A percentile compares a stretch with the other conserved stretches of the same genome.
Conservation (phyloP, 2,329 filamentous ascomycete species). For the Cladophialophora immunda region DNA sequence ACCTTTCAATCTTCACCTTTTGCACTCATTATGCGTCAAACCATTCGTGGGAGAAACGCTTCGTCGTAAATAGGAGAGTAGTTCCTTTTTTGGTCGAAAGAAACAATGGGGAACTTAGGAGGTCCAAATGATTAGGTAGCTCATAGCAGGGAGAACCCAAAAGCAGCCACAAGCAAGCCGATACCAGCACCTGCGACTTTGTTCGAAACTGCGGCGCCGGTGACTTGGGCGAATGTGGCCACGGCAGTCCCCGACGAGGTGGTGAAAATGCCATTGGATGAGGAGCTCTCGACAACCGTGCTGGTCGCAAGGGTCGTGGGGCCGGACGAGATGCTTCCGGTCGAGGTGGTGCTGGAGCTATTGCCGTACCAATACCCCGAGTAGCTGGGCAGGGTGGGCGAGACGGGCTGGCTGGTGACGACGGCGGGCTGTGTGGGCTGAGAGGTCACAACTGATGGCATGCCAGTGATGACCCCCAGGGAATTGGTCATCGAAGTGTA, state of each 20-base stretch:
- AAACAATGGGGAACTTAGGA: not conserved
- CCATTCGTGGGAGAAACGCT: not conserved
- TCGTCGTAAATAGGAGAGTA: not conserved
- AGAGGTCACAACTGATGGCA: conserved; percentile 50
- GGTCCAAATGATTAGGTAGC: not conserved
- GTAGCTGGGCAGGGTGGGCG: conserved; percentile 45
- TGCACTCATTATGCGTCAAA: not conserved
- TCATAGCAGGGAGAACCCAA: conserved; percentile 36
- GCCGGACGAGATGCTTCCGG: conserved; percentile 44
- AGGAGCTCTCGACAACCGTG: conserved; percentile 37
- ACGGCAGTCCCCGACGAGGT: conserved; percentile 28
- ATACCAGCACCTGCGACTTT: conserved; percentile 52
- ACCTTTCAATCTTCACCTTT: not conserved
- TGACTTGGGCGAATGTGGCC: conserved; percentile 46
- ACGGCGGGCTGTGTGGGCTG: conserved; percentile 47
- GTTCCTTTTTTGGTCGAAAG: not conserved
- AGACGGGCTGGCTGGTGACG: conserved; percentile 46
- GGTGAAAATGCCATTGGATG: not conserved
- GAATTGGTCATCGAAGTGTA: conserved; percentile 60
- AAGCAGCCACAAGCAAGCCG: conserved; percentile 50
- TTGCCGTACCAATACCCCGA: conserved; percentile 39
- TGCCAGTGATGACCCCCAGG: conserved; percentile 59
- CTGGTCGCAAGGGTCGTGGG: conserved; percentile 41
- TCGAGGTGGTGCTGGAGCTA: conserved; percentile 43
- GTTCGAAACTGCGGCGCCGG: conserved; percentile 49